A percentile compares a stretch with the other conserved stretches of the same genome.
Conservation (phyloP, 129 eudicot genomes). For the Flaveria ramosissima region DNA sequence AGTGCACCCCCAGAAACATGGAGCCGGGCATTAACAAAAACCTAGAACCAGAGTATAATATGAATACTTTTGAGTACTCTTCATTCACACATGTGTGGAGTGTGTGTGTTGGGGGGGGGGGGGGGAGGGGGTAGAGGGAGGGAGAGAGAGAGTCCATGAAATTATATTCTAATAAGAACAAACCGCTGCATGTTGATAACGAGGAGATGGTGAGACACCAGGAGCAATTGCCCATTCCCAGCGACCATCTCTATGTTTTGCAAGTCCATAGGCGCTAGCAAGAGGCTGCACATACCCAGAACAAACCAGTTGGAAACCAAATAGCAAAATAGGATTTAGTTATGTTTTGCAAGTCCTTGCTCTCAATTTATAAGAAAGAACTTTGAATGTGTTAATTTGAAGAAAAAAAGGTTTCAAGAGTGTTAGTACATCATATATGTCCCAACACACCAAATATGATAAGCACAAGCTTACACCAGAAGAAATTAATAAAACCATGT, state of each 20-base stretch:
- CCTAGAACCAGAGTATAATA: constrained; percentile 45
- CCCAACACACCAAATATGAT: background rate
- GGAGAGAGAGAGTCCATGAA: background rate
- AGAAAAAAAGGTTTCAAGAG: background rate
- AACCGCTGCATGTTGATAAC: constrained; percentile 99
- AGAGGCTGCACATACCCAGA: constrained; percentile 59
- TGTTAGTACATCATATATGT: background rate
- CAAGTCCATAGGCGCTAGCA: constrained; percentile 94
- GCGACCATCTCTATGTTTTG: constrained; percentile 96
- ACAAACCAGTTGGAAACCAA: constrained; percentile 6
- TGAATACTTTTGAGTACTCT: constrained; percentile 17
- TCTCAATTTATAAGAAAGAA: background rate
- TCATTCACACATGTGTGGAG: background rate
- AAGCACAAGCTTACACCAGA: background rate
- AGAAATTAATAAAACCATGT: background rate
- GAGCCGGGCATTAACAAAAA: constrained; percentile 95
- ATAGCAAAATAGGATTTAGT: background rate
- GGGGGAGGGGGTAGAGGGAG: background rate
- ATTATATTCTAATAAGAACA: constrained; percentile 23
- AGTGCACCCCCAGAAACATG: constrained; percentile 99
- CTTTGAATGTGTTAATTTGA: background rate
- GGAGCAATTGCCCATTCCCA: constrained; percentile 99
- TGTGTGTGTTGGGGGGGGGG: background rate
- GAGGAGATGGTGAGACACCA: constrained; percentile 96
- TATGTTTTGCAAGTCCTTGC: background rate